Evolutionary conservation across 2,329 filamentous ascomycete genomes (phyloP).

Genomic region (Colletotrichum cereale): DNA sequence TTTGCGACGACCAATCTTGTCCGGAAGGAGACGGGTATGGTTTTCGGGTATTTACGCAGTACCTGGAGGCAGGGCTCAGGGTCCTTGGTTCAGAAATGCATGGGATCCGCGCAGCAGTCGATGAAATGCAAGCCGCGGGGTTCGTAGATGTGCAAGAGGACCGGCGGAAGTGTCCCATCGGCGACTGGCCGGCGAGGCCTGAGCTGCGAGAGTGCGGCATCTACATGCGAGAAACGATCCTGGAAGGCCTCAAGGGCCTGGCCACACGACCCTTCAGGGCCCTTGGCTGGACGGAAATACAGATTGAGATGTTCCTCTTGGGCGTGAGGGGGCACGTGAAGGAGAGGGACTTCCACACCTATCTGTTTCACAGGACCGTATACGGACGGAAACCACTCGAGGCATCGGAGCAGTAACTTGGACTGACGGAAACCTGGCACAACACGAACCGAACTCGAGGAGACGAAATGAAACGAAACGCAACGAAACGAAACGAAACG

Average conservation of each 20-base stretch:
- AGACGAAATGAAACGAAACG: neutral
- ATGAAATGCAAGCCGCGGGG: conserved; percentile 55
- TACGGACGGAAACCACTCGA: conserved; percentile 53
- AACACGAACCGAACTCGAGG: neutral
- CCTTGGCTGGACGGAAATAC: conserved; percentile 55
- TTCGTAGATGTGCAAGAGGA: conserved; percentile 57
- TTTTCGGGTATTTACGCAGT: conserved; percentile 59
- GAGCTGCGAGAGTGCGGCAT: conserved; percentile 55
- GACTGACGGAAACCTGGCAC: neutral
- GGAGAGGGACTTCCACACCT: conserved; percentile 53
- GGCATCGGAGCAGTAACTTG: neutral
- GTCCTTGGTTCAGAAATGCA: conserved; percentile 58
- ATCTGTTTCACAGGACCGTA: conserved; percentile 56
- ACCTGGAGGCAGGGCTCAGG: conserved; percentile 55
- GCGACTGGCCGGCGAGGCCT: conserved; percentile 60
- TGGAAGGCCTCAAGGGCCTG: conserved; percentile 56
- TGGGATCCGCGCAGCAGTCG: conserved; percentile 52
- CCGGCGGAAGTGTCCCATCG: conserved; percentile 61
- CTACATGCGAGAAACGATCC: conserved; percentile 57
- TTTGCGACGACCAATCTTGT: conserved; percentile 60
- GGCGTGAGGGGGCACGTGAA: conserved; percentile 56
- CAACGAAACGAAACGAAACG: neutral
- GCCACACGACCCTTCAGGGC: conserved; percentile 54
- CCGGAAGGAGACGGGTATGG: conserved; percentile 56
- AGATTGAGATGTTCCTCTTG: conserved; percentile 59